These are phyloP conservation scores for Starmerella apis DNA, from an alignment of 805 yeast species.

Conservation along the genomic window DNA sequence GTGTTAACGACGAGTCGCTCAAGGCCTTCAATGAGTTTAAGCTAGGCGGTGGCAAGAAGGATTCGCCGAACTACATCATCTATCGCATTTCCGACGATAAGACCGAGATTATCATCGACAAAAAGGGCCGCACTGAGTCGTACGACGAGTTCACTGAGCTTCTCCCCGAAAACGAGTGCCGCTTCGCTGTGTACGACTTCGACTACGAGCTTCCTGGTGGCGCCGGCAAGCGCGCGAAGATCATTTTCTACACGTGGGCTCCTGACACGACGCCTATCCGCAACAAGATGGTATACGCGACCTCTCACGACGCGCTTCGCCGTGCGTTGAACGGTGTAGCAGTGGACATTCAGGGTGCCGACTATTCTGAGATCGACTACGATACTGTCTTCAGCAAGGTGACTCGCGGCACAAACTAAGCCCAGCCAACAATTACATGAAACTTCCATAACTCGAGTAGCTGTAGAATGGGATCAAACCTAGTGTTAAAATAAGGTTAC, in stretches of 20 bases:
- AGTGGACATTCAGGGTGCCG: conserved; percentile 95
- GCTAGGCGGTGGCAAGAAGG: conserved; percentile 64
- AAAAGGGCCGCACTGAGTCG: conserved; percentile 61
- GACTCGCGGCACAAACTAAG: conserved; percentile 56
- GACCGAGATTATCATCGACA: conserved; percentile 83
- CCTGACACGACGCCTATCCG: conserved; percentile 96
- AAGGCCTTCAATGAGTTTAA: conserved; percentile 92
- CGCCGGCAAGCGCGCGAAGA: conserved; percentile 85
- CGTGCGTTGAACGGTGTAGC: conserved; percentile 93
- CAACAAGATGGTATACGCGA: conserved; percentile 92
- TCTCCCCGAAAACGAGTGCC: conserved; percentile 91
- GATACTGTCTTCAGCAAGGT: conserved; percentile 87
- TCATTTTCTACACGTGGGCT: conserved; percentile 78
- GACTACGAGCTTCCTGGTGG: conserved; percentile 83
- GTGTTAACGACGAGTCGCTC: conserved; percentile 82
- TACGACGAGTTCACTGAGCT: conserved; percentile 81
- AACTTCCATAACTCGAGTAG: background rate
- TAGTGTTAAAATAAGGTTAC: conserved; percentile 4
- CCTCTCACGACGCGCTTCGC: conserved; percentile 96
- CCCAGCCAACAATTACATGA: background rate
- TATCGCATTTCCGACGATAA: conserved; percentile 72
- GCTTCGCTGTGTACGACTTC: conserved; percentile 93
- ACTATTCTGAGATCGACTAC: conserved; percentile 90
- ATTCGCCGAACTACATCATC: conserved; percentile 58
- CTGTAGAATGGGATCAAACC: conserved; percentile 3